Percentiles rank a stretch among this genome's conserved stretches.
Evolutionary conservation across 2,329 filamentous ascomycete genomes (phyloP).

Genomic region (Aureobasidium lini): DNA sequence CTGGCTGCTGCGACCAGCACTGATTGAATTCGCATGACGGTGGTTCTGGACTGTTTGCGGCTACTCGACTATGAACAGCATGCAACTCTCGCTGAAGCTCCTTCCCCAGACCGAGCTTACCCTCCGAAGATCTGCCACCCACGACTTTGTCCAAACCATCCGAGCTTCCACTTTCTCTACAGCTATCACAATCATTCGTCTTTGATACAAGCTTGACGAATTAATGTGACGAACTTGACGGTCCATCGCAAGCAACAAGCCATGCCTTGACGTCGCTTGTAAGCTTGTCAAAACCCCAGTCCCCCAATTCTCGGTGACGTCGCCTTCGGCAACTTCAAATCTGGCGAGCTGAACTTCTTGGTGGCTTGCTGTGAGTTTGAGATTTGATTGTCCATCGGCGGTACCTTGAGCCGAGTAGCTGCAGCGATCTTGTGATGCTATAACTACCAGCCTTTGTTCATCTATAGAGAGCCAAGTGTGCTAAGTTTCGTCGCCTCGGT

Average conservation of each 20-base stretch:
- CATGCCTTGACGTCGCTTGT: neutral
- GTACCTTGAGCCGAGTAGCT: neutral
- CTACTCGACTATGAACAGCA: neutral
- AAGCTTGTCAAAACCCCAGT: neutral
- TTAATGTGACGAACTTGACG: no score
- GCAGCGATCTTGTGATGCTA: neutral
- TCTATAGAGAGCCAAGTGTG: neutral
- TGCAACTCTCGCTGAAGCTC: neutral
- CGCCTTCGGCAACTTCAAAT: neutral
- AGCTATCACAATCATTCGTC: no score
- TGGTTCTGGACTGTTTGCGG: neutral
- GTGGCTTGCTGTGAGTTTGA: neutral
- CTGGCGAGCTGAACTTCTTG: slow-evolving; percentile 5
- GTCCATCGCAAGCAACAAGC: neutral
- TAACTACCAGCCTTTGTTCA: neutral
- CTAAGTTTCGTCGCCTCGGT: no score
- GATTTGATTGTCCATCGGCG: neutral
- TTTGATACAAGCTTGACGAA: no score
- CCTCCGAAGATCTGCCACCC: slow-evolving; percentile 1
- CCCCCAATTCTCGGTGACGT: neutral
- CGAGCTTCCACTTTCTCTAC: no score
- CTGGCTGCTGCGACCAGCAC: slow-evolving; percentile 23
- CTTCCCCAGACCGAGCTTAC: neutral
- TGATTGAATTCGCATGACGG: slow-evolving; percentile 13
- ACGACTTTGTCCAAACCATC: neutral